A percentile compares a stretch with the other conserved stretches of the same genome.
phyloP scores from a whole-genome alignment of 139 green algal species.

The Edaphochlamys debaryana region DNA sequence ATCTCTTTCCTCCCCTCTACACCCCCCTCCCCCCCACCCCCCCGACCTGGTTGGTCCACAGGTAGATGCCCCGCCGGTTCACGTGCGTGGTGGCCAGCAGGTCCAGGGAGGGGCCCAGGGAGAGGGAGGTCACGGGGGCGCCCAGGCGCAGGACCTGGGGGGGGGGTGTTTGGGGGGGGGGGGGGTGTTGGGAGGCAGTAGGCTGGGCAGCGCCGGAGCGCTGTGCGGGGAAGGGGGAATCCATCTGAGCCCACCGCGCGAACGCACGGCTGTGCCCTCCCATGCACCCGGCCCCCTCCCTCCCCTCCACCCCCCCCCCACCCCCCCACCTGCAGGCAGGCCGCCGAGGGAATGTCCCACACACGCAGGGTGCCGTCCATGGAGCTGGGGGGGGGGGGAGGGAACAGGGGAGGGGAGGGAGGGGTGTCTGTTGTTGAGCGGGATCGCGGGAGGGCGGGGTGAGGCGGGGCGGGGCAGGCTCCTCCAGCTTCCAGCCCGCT shows the following conservation, averaged over 20 bases:
- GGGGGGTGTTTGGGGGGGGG: not conserved
- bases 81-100: conserved; percentile 94
- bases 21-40: conserved; percentile 31
- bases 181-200: not conserved
- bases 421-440: too few species aligned
- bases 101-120: conserved; percentile 84
- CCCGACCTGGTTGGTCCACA: conserved; percentile 90
- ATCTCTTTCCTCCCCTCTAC: not conserved
- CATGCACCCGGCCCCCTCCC: not conserved
- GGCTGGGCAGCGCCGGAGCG: not conserved
- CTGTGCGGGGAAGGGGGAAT: not conserved
- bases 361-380: conserved; percentile 92
- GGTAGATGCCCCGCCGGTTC: conserved; percentile 89
- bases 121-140: conserved; percentile 76
- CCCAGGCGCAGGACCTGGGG: conserved; percentile 83
- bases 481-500: too few species aligned
- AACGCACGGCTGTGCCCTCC: not conserved
- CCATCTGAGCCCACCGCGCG: not conserved
- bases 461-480: too few species aligned
- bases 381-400: too few species aligned
- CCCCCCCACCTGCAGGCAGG: conserved; percentile 61
- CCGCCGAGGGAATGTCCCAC: conserved; percentile 87
- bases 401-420: too few species aligned
- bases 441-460: too few species aligned
- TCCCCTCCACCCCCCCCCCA: not conserved